Conservation (phyloP, 2,329 filamentous ascomycete species). For the Purpureocillium lavendulum region DNA sequence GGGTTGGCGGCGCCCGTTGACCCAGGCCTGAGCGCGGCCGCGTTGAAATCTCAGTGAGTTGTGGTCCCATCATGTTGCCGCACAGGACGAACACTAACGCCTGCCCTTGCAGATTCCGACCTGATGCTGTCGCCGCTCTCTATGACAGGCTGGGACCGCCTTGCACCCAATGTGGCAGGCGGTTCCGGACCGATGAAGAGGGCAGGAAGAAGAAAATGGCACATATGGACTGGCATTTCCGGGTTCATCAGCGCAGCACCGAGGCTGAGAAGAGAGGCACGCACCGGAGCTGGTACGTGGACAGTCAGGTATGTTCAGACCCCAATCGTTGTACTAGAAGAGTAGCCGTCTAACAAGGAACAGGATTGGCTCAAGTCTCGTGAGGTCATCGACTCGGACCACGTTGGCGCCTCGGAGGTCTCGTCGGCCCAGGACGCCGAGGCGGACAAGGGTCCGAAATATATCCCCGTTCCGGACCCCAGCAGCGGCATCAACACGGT, state of each 20-base stretch:
- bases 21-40: conserved; percentile 55
- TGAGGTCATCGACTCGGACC: conserved; percentile 65
- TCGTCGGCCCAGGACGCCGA: conserved; percentile 22
- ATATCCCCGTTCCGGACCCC: conserved; percentile 78
- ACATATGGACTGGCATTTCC: conserved; percentile 98
- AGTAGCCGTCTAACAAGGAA: conserved; percentile 15
- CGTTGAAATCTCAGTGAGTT: conserved; percentile 63
- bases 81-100: neutral
- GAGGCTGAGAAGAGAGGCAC: conserved; percentile 81
- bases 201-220: conserved; percentile 80
- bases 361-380: conserved; percentile 86
- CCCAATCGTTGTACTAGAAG: neutral
- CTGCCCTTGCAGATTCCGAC: conserved; percentile 51
- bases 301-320: conserved; percentile 59
- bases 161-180: conserved; percentile 84
- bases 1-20: neutral
- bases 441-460: conserved; percentile 45
- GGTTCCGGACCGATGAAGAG: conserved; percentile 69
- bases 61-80: neutral
- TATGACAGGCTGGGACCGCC: conserved; percentile 79
- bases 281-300: conserved; percentile 91
- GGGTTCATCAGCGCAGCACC: conserved; percentile 78
- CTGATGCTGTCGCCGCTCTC: conserved; percentile 63
- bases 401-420: conserved; percentile 25
- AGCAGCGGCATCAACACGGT: conserved; percentile 63